Percentiles rank a stretch among this genome's conserved stretches.
phyloP scores from a whole-genome alignment of 139 green algal species.

The Chlorella sp. region DNA sequence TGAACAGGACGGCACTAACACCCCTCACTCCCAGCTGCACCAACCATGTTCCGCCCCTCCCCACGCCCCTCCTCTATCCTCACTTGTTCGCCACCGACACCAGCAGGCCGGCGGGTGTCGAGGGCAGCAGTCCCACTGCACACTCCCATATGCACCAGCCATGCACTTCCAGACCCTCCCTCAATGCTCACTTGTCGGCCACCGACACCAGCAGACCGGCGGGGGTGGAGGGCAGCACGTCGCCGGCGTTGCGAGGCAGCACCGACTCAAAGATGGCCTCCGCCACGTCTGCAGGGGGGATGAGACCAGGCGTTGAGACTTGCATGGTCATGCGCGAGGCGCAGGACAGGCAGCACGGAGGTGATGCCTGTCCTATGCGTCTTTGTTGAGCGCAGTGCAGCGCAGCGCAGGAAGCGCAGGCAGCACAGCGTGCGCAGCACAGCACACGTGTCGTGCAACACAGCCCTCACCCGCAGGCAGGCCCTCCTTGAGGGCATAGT shows the following conservation, averaged over 20 bases:
- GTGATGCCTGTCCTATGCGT: too few relatives aligned
- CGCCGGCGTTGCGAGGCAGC: constrained; percentile 85
- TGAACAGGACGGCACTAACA: too few relatives aligned
- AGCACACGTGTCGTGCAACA: too few relatives aligned
- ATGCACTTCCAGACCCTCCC: not conserved
- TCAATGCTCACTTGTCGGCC: constrained; percentile 53
- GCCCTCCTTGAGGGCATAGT: constrained; percentile 82
- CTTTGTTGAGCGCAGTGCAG: not conserved
- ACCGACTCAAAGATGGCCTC: constrained; percentile 89
- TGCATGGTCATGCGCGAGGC: too few relatives aligned
- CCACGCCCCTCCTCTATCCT: too few relatives aligned
- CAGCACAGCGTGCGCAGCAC: not conserved
- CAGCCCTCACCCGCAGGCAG: constrained; percentile 25
- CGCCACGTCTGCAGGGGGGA: constrained; percentile 23
- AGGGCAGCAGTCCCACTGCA: too few relatives aligned
- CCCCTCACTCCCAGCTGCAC: too few relatives aligned
- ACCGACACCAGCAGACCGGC: constrained; percentile 75
- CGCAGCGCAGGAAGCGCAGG: not conserved
- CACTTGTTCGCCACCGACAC: not conserved
- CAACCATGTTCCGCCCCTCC: too few relatives aligned
- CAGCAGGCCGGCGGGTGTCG: not conserved
- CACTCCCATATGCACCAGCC: too few relatives aligned
- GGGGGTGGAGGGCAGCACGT: constrained; percentile 70
- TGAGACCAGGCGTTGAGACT: too few relatives aligned
- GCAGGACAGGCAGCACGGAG: too few relatives aligned